Evolutionary conservation across 2,329 filamentous ascomycete species (phyloP).

Genomic region (Endoconidiophora polonica): DNA sequence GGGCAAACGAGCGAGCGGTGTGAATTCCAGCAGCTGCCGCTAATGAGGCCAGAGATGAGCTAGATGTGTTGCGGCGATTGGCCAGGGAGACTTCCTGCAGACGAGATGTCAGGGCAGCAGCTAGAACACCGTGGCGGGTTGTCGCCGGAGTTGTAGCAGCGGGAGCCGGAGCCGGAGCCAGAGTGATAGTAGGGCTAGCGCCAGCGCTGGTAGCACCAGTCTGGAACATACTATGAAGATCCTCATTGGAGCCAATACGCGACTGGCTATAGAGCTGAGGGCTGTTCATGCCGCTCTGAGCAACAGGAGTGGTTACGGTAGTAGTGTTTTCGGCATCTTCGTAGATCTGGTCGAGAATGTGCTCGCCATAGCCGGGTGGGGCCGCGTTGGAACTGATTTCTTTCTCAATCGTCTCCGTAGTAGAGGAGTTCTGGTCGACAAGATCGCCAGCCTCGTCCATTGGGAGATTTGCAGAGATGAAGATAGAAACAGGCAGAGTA

Average conservation of each 20-base stretch:
- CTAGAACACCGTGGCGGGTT: constrained; percentile 12
- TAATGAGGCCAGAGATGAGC: constrained; percentile 26
- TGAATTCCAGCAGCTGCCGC: constrained; percentile 29
- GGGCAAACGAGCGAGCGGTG: constrained; percentile 13
- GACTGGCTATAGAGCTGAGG: constrained; percentile 53
- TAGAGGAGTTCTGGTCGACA: constrained; percentile 34
- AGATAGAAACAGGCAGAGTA: constrained; percentile 78
- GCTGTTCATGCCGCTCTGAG: constrained; percentile 59
- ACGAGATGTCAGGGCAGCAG: constrained; percentile 38
- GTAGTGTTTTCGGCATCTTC: constrained; percentile 59
- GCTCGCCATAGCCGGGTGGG: constrained; percentile 84
- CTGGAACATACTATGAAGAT: constrained; percentile 36
- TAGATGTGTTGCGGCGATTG: constrained; percentile 29
- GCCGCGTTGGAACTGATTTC: constrained; percentile 42
- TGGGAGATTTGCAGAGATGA: constrained; percentile 86
- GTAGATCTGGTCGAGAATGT: constrained; percentile 79
- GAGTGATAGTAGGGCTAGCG: constrained; percentile 13
- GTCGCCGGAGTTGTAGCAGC: constrained; percentile 7
- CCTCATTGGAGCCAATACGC: constrained; percentile 64
- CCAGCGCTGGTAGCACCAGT: constrained; percentile 27
- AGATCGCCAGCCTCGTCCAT: constrained; percentile 78
- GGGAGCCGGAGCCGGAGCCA: constrained; percentile 3
- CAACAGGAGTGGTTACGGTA: constrained; percentile 62
- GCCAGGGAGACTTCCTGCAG: constrained; percentile 52
- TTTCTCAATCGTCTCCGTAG: constrained; percentile 25